Evolutionary conservation across 306 rosid species (phyloP), one percentile per base, ranked within the genome.

Genomic region (Trifolium fragiferum): DNA sequence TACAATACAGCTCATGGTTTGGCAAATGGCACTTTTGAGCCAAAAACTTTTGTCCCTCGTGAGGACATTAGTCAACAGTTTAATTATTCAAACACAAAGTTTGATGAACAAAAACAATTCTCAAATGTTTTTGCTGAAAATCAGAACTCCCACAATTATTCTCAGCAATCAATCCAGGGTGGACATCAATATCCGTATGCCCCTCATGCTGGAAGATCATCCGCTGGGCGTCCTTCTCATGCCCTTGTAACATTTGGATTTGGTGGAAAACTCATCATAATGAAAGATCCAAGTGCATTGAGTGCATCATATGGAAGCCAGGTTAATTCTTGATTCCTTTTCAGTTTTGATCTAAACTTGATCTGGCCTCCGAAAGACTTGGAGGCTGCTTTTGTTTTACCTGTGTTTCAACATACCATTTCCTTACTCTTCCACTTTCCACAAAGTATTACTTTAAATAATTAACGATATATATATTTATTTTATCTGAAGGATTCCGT

Each of bases 201-300:
- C 84, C 77, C 90, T 66, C 82, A 75, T 49, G 82, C 44, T 21
- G 96, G 82, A 79, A 83, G 92, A 79, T 86, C 98, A 66, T 89
- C 93, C 3, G 96, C 87, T 55, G 96, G 96, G 43, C 98, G 97
- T 23, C 98, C 98, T 80, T 86, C 91, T 33, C 98, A 91, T 85
- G 89, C 97, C 40, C 71, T 93, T 19, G 98, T 84, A 38, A 87
- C 97, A 32, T 93, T 93, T 21, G 97, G 98, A 19, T 93, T 93
- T 83, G 98, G 98, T n/a, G 97, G 98, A 72, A 93, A 90, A 79
- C 98, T 93, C 82, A 59, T 93, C 32, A 64, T 93, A 77, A 86
- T 87, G 98, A 91, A 93, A 71, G 90, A 86, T 75, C 79, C 73
- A 59, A 84, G 85, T 81, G 66, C 68, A 25, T 50, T 78, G 78